These are phyloP conservation scores for Hortiboletus flavorubellus DNA, from an alignment of 768 basidiomycete genomes.

Conservation along the genomic window DNA sequence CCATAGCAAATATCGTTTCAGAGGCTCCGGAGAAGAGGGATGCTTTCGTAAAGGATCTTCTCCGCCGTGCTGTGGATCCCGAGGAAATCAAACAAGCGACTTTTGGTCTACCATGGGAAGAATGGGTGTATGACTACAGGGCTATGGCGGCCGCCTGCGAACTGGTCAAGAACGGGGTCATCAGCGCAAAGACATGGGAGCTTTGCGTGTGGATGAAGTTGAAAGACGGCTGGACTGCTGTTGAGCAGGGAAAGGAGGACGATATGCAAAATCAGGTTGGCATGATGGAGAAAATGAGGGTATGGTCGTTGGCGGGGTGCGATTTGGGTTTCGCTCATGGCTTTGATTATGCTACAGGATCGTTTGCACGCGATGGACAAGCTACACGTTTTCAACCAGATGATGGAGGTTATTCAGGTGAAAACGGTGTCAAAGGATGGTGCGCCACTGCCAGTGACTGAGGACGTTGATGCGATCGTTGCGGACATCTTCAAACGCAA, in stretches of 20 bases:
- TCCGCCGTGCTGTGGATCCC: constrained; percentile 29
- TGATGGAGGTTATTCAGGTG: constrained; percentile 33
- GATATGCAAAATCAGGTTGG: constrained; percentile 19
- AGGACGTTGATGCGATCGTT: constrained; percentile 30
- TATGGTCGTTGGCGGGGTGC: constrained; percentile 1
- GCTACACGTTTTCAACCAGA: constrained; percentile 27
- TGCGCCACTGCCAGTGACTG: constrained; percentile 21
- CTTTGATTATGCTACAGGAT: constrained; percentile 11
- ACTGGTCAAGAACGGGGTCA: constrained; percentile 17
- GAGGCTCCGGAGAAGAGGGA: constrained; percentile 29
- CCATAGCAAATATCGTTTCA: constrained; percentile 22
- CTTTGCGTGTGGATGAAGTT: constrained; percentile 34
- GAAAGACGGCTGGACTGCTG: constrained; percentile 24
- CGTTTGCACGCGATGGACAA: constrained; percentile 31
- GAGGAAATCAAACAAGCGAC: constrained; percentile 23
- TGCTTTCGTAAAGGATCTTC: constrained; percentile 20
- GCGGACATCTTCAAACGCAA: constrained; percentile 33
- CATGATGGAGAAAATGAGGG: constrained; percentile 32
- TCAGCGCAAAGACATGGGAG: constrained; percentile 26
- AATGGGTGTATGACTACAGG: constrained; percentile 31
- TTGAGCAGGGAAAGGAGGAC: constrained; percentile 27
- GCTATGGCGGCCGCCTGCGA: constrained; percentile 29
- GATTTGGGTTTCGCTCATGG: neutral
- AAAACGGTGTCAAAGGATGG: constrained; percentile 29
- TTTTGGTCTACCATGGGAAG: constrained; percentile 33